Conservation (phyloP, 2,329 filamentous ascomycete species). For the Fusarium sp. region DNA sequence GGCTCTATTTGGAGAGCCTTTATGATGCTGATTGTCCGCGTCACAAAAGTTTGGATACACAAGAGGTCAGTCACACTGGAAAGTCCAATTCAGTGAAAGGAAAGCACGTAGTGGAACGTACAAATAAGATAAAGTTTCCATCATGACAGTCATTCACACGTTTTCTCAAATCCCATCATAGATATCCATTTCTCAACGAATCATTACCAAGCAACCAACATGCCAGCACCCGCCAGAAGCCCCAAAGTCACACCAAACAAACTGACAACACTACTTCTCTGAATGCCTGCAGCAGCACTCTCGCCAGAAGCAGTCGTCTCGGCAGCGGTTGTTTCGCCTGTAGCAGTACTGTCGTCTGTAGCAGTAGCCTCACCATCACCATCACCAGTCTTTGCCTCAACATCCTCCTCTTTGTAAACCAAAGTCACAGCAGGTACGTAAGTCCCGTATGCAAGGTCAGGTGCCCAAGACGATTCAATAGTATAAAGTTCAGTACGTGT, state of each 20-base stretch:
- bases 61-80: background rate
- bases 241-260: constrained; percentile 7
- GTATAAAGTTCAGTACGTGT: too few relatives aligned
- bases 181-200: too few relatives aligned
- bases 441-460: background rate
- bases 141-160: too few relatives aligned
- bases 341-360: background rate
- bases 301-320: background rate
- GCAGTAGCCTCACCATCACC: background rate
- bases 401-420: background rate
- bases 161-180: too few relatives aligned
- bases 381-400: background rate
- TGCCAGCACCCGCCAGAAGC: constrained; percentile 7
- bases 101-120: too few relatives aligned
- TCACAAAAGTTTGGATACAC: background rate
- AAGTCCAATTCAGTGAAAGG: too few relatives aligned
- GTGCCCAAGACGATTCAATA: background rate
- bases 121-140: too few relatives aligned
- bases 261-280: background rate
- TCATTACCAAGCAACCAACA: constrained; percentile 3
- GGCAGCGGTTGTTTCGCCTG: background rate
- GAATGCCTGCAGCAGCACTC: background rate
- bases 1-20: too few relatives aligned
- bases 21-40: too few relatives aligned
- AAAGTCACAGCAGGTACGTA: constrained; percentile 4